phyloP scores from a whole-genome alignment of 2,329 filamentous ascomycete genomes.

The Penicillium sp. region DNA sequence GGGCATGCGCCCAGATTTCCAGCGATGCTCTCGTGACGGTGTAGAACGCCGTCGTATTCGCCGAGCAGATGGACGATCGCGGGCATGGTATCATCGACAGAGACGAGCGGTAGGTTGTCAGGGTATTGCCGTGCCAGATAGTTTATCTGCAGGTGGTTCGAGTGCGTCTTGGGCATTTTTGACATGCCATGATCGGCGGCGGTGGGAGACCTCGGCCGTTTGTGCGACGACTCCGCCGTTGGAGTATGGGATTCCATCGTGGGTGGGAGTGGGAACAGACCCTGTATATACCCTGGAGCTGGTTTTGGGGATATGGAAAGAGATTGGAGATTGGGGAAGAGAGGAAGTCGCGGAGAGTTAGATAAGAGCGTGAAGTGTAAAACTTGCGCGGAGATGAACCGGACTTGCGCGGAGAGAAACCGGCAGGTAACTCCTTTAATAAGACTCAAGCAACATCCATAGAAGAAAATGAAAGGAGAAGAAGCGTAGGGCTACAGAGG shows the following conservation, averaged over 20 bases:
- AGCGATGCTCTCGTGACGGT: constrained; percentile 81
- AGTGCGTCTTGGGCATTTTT: constrained; percentile 55
- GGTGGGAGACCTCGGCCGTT: constrained; percentile 47
- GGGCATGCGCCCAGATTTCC: constrained; percentile 81
- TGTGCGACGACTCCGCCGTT: constrained; percentile 40
- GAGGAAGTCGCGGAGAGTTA: not conserved
- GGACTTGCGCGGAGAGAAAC: constrained; percentile 10
- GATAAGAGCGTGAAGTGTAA: constrained; percentile 3
- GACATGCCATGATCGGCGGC: constrained; percentile 42
- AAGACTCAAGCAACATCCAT: constrained; percentile 9
- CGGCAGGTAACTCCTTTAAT: constrained; percentile 1
- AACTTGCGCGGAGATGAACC: constrained; percentile 8
- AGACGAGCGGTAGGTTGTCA: constrained; percentile 61
- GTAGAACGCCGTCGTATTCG: constrained; percentile 81
- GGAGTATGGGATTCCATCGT: constrained; percentile 36
- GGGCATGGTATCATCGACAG: constrained; percentile 67
- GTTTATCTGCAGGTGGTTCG: constrained; percentile 65
- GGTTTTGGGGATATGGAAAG: not conserved
- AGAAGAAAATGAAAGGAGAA: constrained; percentile 4
- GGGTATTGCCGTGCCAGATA: constrained; percentile 63
- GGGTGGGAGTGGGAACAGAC: not conserved
- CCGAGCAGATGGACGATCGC: constrained; percentile 70
- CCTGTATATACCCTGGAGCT: not conserved
- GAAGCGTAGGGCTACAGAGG: not conserved
- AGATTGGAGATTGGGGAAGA: not conserved